These are phyloP conservation scores for Colletotrichum simmondsii DNA, from an alignment of 2,329 filamentous ascomycete genomes.

Conservation along the genomic window DNA sequence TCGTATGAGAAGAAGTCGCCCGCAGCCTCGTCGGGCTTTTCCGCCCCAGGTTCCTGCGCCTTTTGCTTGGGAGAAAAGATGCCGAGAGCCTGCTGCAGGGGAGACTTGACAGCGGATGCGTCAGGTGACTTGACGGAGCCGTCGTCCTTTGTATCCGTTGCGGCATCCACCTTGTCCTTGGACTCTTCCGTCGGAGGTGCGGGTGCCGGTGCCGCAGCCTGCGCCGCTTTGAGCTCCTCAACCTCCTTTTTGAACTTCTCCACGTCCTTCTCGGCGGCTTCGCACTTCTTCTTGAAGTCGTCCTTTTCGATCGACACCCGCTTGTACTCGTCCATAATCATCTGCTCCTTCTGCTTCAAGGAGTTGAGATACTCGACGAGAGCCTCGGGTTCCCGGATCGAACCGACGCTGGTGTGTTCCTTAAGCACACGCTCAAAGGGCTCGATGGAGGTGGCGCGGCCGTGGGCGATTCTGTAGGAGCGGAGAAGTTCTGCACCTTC, in stretches of 20 bases:
- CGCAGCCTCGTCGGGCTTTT: slow-evolving; percentile 45
- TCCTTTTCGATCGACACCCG: slow-evolving; percentile 86
- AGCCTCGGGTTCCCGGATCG: slow-evolving; percentile 85
- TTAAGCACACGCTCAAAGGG: slow-evolving; percentile 91
- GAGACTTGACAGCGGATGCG: slow-evolving; percentile 53
- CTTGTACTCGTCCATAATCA: slow-evolving; percentile 95
- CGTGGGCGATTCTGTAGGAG: slow-evolving; percentile 92
- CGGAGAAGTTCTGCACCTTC: slow-evolving; percentile 77
- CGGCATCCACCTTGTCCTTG: slow-evolving; percentile 24
- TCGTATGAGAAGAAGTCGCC: slow-evolving; percentile 96
- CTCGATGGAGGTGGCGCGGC: slow-evolving; percentile 86
- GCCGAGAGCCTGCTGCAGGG: slow-evolving; percentile 58
- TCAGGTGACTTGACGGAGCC: slow-evolving; percentile 32
- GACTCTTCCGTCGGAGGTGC: slow-evolving; percentile 42
- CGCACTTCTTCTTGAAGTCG: slow-evolving; percentile 78
- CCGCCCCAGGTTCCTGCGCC: slow-evolving; percentile 43
- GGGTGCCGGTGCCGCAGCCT: slow-evolving; percentile 41
- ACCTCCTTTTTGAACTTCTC: slow-evolving; percentile 68
- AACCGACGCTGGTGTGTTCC: slow-evolving; percentile 91
- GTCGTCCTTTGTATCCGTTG: slow-evolving; percentile 41
- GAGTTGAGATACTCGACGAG: slow-evolving; percentile 92
- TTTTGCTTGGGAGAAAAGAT: slow-evolving; percentile 62
- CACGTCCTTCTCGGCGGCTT: slow-evolving; percentile 76
- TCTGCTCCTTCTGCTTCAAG: slow-evolving; percentile 84
- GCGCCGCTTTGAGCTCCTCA: slow-evolving; percentile 53